Evolutionary conservation across 2,329 filamentous ascomycete species (phyloP).

Genomic region (Aspergillus vadensis): DNA sequence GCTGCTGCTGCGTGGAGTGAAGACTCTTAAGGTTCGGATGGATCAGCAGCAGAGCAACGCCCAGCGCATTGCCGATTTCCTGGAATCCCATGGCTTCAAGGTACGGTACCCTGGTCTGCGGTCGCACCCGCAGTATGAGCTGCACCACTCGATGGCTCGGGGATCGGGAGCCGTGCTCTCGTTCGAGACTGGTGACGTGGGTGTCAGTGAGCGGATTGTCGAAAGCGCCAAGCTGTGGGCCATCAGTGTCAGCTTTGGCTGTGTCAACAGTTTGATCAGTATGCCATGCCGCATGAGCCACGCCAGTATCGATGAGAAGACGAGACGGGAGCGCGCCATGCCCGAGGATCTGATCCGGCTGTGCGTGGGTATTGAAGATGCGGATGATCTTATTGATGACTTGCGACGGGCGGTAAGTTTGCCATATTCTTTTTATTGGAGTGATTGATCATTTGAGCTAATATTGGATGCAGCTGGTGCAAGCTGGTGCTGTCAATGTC

Average conservation of each 20-base stretch:
- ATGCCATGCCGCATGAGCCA: conserved; percentile 99
- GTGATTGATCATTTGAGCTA: conserved; percentile 12
- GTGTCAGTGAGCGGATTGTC: conserved; percentile 86
- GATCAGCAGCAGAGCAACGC: conserved; percentile 96
- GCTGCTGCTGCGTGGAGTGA: conserved; percentile 91
- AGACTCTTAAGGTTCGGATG: conserved; percentile 96
- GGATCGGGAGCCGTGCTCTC: conserved; percentile 92
- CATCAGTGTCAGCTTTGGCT: conserved; percentile 96
- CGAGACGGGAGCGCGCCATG: conserved; percentile 82
- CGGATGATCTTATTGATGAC: conserved; percentile 88
- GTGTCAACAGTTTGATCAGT: conserved; percentile 97
- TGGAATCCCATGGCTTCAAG: conserved; percentile 87
- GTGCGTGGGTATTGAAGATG: conserved; percentile 95
- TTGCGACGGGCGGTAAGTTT: conserved; percentile 80
- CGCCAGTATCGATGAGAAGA: conserved; percentile 96
- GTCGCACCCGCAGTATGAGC: conserved; percentile 92
- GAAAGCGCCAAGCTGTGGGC: conserved; percentile 90
- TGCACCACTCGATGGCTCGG: conserved; percentile 94
- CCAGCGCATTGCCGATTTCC: conserved; percentile 85
- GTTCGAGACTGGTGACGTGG: conserved; percentile 89
- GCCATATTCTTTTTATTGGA: neutral
- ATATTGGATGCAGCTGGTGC: conserved; percentile 66
- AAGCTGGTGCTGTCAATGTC: conserved; percentile 89
- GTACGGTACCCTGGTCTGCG: conserved; percentile 93
- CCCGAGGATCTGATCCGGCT: conserved; percentile 95